Base-by-base conservation (phyloP, 176 grass and related monocot genomes). In the Pontederia paniculata region DNA sequence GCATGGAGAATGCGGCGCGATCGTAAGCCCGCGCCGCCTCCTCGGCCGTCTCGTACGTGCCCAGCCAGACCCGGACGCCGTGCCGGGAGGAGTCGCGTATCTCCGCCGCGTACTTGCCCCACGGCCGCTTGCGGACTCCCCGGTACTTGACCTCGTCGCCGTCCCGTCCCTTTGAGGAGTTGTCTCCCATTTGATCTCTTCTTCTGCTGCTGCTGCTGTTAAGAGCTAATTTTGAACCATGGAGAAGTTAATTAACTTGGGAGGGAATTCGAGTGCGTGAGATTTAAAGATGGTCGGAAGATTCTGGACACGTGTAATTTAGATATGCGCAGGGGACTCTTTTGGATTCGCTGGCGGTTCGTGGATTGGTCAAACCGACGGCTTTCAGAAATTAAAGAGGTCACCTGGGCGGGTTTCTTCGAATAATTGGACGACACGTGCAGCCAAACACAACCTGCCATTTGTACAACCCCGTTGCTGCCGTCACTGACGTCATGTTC, bases 101-200 rank as follows among this genome's bases (percentile, higher is more conserved):
- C 83, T 94, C 88, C 1, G 88, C 88, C 5, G 88, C 88, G 70
- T 55, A 94, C 63, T 94, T 94, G 23, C 84, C 88, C 88, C 88
- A 94, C 0, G 83, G 64, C 8, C 88, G 66, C 16, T 80, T 74
- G 0, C 84, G 80, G 10, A 94, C 88, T 37, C 88, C 88, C 9
- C 88, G 77, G 68, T 88, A 94, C 66, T 84, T 84, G 23, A 76
- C 82, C 15, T 80, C 78, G 2, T 75, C 87, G 0, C 46, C 80
- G 0, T 65, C 82, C 23, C 65, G 56, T n/a, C 44, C 58, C 50
- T 45, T 43, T 15, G 59, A 45, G 0, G 12, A 18, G 2, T 21
- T 37, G 37, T 62, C 59, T 41, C 62, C 82, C 69, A 74, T 74
- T 48, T 13, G 11, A 2, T 45, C 6, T 48, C 9, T 13, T 75